Conservation (phyloP, 1,139 yeast species). For the Lodderomyces pseudojiufengensis region DNA sequence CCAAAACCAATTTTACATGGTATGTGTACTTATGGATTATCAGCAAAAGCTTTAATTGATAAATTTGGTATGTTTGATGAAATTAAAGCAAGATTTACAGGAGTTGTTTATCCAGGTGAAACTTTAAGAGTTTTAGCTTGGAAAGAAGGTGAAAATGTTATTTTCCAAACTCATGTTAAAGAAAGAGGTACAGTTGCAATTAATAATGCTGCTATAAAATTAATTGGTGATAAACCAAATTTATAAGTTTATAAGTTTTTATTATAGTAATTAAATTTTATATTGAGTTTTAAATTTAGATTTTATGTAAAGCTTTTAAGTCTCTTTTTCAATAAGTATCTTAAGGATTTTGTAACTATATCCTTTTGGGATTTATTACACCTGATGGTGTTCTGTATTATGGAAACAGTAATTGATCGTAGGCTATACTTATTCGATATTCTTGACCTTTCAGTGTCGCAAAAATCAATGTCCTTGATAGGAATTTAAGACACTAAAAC, state of each 20-base stretch:
- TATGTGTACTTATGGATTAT: conserved; percentile 79
- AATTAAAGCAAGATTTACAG: conserved; percentile 87
- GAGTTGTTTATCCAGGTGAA: conserved; percentile 97
- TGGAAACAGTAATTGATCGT: too few relatives aligned
- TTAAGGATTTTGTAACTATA: too few relatives aligned
- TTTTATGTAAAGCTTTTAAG: too few relatives aligned
- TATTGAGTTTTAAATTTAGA: too few relatives aligned
- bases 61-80: conserved; percentile 80
- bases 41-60: conserved; percentile 73
- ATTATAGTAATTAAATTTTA: too few relatives aligned
- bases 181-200: conserved; percentile 80
- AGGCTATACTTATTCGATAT: too few relatives aligned
- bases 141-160: conserved; percentile 64
- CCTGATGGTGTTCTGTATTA: too few relatives aligned
- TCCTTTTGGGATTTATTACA: too few relatives aligned
- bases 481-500: too few relatives aligned
- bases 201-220: conserved; percentile 82
- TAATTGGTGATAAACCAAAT: conserved; percentile 44
- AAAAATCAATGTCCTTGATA: too few relatives aligned
- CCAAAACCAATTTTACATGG: conserved; percentile 91
- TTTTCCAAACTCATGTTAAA: conserved; percentile 79
- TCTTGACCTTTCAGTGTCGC: too few relatives aligned
- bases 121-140: conserved; percentile 78
- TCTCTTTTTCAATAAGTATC: too few relatives aligned
- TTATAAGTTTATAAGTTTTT: conserved; percentile 1